These are phyloP conservation scores for Penicillium turbatum DNA, from an alignment of 495 filamentous ascomycete species.

Conservation along the genomic window DNA sequence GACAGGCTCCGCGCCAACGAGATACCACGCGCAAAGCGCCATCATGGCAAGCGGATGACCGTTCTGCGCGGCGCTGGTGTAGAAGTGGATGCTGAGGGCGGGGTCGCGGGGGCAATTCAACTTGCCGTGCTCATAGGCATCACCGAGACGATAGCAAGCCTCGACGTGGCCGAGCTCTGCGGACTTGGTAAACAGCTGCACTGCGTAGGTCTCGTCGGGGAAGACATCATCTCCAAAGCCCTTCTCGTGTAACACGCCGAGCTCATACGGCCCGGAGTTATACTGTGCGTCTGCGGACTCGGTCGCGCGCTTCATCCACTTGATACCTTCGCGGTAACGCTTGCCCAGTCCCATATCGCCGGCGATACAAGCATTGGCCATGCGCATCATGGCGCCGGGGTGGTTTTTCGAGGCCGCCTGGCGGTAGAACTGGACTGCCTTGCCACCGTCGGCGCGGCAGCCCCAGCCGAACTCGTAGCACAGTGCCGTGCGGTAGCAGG, in stretches of 20 bases:
- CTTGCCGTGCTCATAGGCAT: conserved; percentile 92
- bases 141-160: conserved; percentile 82
- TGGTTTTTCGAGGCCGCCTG: conserved; percentile 89
- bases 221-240: conserved; percentile 93
- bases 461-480: conserved; percentile 99
- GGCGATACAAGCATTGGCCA: conserved; percentile 83
- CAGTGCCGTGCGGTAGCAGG: conserved; percentile 85
- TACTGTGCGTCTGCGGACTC: conserved; percentile 89
- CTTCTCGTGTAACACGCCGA: conserved; percentile 79
- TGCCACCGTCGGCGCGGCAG: conserved; percentile 76
- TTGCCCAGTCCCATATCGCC: conserved; percentile 82
- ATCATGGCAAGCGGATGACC: conserved; percentile 93
- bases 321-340: conserved; percentile 86
- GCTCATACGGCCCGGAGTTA: conserved; percentile 86
- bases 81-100: conserved; percentile 93
- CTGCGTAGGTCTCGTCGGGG: conserved; percentile 81
- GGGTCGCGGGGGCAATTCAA: conserved; percentile 85
- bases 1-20: conserved; percentile 90
- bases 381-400: conserved; percentile 87
- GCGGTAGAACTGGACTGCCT: conserved; percentile 91
- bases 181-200: conserved; percentile 89
- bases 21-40: conserved; percentile 97
- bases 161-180: conserved; percentile 87
- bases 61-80: conserved; percentile 82
- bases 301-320: conserved; percentile 91